Base-by-base conservation (phyloP, 2,329 filamentous ascomycete species). In the Ascochyta viciae-villosae region DNA sequence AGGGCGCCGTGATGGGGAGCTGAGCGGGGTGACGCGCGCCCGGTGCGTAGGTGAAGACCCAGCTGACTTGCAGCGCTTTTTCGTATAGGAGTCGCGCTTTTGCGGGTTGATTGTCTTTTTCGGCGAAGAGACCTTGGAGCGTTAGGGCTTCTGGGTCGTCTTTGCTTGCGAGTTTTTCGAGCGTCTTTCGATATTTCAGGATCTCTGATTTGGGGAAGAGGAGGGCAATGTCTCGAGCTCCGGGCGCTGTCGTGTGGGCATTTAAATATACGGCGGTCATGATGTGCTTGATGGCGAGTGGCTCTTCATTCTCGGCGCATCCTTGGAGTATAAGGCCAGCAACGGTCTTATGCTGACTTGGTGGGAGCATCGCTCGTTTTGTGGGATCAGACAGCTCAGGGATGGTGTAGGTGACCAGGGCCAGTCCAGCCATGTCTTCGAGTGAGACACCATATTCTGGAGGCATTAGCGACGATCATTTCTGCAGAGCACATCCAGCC, bases 111-210 rank as follows among this genome's bases (percentile, higher is more conserved):
- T 70, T 70, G 22, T 68, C 64, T 35, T 53, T 50, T 48, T 74
- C 71, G 2, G 69, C 42, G n/a, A 74, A 67, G n/a, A 66, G 59
- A 5, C 70, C 73, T 22, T 67, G 59, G 13, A 76, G 45, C 7
- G 67, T 70, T 45, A 73, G 64, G 4, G 66, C 71, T 22, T 71
- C 64, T 1, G 65, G 62, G 26, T 71, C 55, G 10, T 58, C 40
- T 13, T 61, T 54, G 24, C 53, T 34, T n/a, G 57, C 62, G 6
- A 74, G 55, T n/a, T 53, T 57, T 23, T 64, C 54, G 12, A 75
- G 57, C 0, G 57, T 52, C 10, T 58, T 53, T 13, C 53, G 63
- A 46, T 65, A 69, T 16, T 60, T 44, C 19, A 33, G n/a, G 23
- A 73, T 45, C 3, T 68, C 66, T 3, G 57, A 49, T 13, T 50